phyloP scores from a whole-genome alignment of 345 rosid species.

The Ailanthus altissimus region DNA sequence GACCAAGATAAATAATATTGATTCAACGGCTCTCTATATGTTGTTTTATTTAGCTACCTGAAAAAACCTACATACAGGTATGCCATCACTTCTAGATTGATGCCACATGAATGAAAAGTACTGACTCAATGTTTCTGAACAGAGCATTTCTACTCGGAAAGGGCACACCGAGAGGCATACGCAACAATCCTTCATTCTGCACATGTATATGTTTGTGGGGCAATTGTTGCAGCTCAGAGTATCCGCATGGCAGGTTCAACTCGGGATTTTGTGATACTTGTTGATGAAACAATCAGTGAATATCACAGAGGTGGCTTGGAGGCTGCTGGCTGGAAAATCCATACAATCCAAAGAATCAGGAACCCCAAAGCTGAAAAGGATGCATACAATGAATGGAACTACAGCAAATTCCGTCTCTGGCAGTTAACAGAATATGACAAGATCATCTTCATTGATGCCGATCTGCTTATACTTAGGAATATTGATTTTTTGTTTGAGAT shows the following conservation, averaged over 20 bases:
- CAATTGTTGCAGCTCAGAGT: constrained; percentile 84
- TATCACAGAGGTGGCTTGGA: constrained; percentile 69
- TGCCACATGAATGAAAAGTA: neutral
- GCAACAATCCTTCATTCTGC: constrained; percentile 93
- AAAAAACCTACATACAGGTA: neutral
- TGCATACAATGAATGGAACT: constrained; percentile 90
- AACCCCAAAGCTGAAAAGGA: constrained; percentile 77
- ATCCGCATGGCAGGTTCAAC: constrained; percentile 91
- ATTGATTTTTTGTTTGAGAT: constrained; percentile 84
- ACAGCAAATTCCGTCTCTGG: constrained; percentile 95
- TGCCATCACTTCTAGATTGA: neutral
- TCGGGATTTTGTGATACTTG: constrained; percentile 82
- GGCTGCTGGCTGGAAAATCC: constrained; percentile 89
- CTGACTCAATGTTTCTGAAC: constrained; percentile 27
- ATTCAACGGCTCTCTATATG: neutral
- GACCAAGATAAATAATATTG: neutral
- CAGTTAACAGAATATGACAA: constrained; percentile 79
- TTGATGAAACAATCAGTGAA: constrained; percentile 69
- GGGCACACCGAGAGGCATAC: constrained; percentile 68
- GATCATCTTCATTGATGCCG: constrained; percentile 90
- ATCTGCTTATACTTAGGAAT: constrained; percentile 81
- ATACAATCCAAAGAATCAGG: constrained; percentile 72
- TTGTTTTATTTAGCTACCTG: neutral
- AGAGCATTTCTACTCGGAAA: constrained; percentile 70
- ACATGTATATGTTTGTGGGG: constrained; percentile 78